Percentiles rank a stretch among this genome's conserved stretches.
Conservation (phyloP, 306 rosid species). For the Prunus salicina region DNA sequence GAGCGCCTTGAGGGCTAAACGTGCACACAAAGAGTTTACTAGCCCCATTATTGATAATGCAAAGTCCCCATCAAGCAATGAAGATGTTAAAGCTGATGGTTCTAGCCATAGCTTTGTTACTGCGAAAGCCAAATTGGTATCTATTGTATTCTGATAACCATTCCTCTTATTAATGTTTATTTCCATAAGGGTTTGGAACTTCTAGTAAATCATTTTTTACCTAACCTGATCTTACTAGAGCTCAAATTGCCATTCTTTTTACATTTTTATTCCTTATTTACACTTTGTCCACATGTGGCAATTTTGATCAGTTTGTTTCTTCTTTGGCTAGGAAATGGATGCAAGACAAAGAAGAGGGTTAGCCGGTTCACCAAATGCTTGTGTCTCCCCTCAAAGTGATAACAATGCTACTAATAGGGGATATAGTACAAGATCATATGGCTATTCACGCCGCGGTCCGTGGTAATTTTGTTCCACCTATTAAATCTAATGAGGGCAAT, state of each 20-base stretch:
- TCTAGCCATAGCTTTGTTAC: constrained; percentile 65
- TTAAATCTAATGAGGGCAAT: constrained; percentile 63
- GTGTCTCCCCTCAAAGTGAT: constrained; percentile 55
- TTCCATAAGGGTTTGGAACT: not conserved
- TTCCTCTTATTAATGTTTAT: not conserved
- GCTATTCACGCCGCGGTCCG: constrained; percentile 77
- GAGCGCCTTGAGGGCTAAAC: constrained; percentile 46
- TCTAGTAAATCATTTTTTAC: constrained; percentile 4
- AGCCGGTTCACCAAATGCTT: constrained; percentile 51
- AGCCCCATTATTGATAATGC: constrained; percentile 48
- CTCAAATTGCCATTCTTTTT: too few relatives aligned
- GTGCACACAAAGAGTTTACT: constrained; percentile 51
- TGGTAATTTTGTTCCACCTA: constrained; percentile 90
- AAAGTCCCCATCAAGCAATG: constrained; percentile 58
- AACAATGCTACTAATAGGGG: constrained; percentile 39
- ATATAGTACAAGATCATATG: constrained; percentile 70
- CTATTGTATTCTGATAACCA: not conserved
- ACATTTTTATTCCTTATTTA: not conserved
- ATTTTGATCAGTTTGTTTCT: not conserved
- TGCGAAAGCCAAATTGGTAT: constrained; percentile 67
- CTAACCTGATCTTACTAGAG: not conserved
- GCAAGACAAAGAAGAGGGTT: constrained; percentile 46
- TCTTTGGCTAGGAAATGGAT: constrained; percentile 53
- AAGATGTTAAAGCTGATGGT: constrained; percentile 47
- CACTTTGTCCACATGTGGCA: not conserved